Evolutionary conservation across 192 early-diverging fungal species (phyloP).

Genomic region (Chytriomyces sp.): DNA sequence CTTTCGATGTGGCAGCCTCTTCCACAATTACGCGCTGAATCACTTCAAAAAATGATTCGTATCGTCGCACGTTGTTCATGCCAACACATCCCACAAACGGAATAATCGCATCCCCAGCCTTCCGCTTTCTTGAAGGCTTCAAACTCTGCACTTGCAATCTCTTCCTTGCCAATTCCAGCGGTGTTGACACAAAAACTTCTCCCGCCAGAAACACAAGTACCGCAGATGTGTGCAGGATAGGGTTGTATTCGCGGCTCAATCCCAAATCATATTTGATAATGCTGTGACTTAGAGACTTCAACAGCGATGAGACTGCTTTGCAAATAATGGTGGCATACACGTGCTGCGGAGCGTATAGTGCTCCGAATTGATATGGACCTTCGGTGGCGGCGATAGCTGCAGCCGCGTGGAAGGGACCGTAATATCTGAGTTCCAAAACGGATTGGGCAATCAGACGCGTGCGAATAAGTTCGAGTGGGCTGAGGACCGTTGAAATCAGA

Average conservation of each 20-base stretch:
- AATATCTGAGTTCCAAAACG: conserved; percentile 77
- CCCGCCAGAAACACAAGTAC: conserved; percentile 72
- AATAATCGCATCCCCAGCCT: conserved; percentile 20
- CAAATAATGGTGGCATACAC: conserved; percentile 72
- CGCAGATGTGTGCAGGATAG: conserved; percentile 71
- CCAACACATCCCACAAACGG: conserved; percentile 49
- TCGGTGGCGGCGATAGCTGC: conserved; percentile 83
- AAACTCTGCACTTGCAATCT: conserved; percentile 78
- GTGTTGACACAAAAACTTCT: conserved; percentile 76
- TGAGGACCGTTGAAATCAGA: conserved; percentile 80
- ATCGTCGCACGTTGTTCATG: conserved; percentile 34
- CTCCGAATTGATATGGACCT: conserved; percentile 42
- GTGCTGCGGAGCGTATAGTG: conserved; percentile 62
- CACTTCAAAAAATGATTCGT: conserved; percentile 35
- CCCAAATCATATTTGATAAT: conserved; percentile 55
- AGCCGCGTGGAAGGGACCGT: conserved; percentile 77
- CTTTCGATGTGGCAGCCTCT: conserved; percentile 39
- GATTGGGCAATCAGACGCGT: conserved; percentile 61
- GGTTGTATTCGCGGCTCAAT: conserved; percentile 58
- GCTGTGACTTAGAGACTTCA: conserved; percentile 61
- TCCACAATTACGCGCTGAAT: conserved; percentile 46
- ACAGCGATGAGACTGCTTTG: conserved; percentile 43
- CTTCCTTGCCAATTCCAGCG: conserved; percentile 85
- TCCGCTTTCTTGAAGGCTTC: conserved; percentile 4
- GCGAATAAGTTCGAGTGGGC: conserved; percentile 87